Evolutionary conservation across 116 monocot species (phyloP).

Genomic region (Phalaenopsis hybrid): DNA sequence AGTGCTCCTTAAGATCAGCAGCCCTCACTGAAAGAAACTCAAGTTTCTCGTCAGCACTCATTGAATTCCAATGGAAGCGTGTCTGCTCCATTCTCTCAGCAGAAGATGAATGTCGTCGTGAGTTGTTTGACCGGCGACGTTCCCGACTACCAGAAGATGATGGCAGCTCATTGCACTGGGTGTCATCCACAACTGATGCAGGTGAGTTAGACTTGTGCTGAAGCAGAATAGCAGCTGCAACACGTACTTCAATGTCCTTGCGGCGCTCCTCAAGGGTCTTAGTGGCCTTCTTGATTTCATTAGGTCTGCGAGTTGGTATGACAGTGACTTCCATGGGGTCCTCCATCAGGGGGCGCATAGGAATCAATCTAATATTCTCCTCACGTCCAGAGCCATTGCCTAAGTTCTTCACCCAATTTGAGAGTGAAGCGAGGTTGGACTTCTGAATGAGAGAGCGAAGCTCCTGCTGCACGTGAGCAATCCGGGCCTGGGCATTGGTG

Average conservation of each 20-base stretch:
- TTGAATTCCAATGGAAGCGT: slow-evolving; percentile 59
- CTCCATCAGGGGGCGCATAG: slow-evolving; percentile 57
- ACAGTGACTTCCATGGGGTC: slow-evolving; percentile 71
- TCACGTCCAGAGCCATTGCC: slow-evolving; percentile 41
- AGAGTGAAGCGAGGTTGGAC: slow-evolving; percentile 75
- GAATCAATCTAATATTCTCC: slow-evolving; percentile 76
- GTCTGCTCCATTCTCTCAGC: slow-evolving; percentile 53
- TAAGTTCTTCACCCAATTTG: slow-evolving; percentile 76
- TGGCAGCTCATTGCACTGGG: background rate
- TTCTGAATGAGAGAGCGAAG: slow-evolving; percentile 72
- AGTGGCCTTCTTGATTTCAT: slow-evolving; percentile 88
- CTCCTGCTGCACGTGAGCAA: slow-evolving; percentile 66
- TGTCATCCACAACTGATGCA: slow-evolving; percentile 10
- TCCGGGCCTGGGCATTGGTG: slow-evolving; percentile 36
- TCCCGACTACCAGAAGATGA: slow-evolving; percentile 39
- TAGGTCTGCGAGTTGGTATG: slow-evolving; percentile 48
- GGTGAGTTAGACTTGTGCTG: slow-evolving; percentile 40
- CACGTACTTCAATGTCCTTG: slow-evolving; percentile 88
- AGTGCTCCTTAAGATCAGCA: slow-evolving; percentile 46
- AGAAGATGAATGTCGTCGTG: slow-evolving; percentile 35
- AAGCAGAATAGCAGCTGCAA: slow-evolving; percentile 70
- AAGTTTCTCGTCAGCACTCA: slow-evolving; percentile 40
- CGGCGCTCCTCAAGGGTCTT: slow-evolving; percentile 87
- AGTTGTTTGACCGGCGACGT: slow-evolving; percentile 47
- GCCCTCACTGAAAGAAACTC: slow-evolving; percentile 43